Evolutionary conservation across 176 grass and related monocot species (phyloP).

Genomic region (Pontederia crassipes): DNA sequence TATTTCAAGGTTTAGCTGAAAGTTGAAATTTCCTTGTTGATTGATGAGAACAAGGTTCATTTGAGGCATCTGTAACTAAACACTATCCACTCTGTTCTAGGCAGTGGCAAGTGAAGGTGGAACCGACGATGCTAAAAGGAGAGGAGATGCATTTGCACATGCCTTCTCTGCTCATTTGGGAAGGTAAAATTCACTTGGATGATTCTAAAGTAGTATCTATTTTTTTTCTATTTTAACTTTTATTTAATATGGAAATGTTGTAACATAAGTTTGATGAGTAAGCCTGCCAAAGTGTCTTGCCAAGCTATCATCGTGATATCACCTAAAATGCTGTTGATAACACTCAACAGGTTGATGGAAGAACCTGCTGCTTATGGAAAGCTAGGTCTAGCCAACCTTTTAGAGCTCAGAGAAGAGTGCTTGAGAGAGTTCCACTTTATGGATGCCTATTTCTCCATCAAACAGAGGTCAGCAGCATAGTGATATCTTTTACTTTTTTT

Average conservation of each 20-base stretch:
- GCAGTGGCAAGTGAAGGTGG: conserved; percentile 99
- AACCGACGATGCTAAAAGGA: conserved; percentile 86
- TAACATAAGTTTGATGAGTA: too few relatives aligned
- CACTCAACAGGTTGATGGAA: conserved; percentile 78
- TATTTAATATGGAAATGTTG: too few relatives aligned
- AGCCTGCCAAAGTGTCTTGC: not conserved
- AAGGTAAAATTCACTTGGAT: conserved; percentile 36
- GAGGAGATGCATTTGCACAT: conserved; percentile 91
- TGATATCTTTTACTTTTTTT: not conserved
- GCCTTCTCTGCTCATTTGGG: conserved; percentile 98
- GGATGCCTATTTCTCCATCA: conserved; percentile 96
- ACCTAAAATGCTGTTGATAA: conserved; percentile 24
- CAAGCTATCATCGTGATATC: not conserved
- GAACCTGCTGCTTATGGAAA: conserved; percentile 97
- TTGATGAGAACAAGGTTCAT: too few relatives aligned
- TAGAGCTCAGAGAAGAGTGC: conserved; percentile 98
- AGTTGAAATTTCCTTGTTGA: too few relatives aligned
- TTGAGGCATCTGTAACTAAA: not conserved
- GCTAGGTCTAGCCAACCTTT: conserved; percentile 76
- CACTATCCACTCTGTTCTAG: conserved; percentile 29
- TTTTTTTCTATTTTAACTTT: too few relatives aligned
- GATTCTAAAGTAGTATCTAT: conserved; percentile 8
- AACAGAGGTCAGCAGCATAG: conserved; percentile 62
- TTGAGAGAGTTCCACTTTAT: conserved; percentile 94
- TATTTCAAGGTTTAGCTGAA: too few relatives aligned